phyloP scores from a whole-genome alignment of 495 filamentous ascomycete genomes.

The Penicillium goetzii region DNA sequence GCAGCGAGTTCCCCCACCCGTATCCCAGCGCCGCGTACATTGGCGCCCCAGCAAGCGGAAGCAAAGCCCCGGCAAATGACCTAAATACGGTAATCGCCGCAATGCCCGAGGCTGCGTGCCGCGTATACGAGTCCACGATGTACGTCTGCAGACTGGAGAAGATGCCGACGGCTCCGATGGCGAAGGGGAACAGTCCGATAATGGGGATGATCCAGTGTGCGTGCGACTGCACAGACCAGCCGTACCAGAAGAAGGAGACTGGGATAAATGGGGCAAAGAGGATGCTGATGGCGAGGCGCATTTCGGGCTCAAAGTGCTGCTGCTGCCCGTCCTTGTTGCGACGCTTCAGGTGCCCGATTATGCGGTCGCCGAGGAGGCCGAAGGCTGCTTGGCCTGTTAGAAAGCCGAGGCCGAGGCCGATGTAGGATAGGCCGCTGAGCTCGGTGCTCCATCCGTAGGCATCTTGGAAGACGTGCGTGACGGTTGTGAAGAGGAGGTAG shows the following conservation, averaged over 20 bases:
- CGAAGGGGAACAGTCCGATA: conserved; percentile 41
- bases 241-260: conserved; percentile 69
- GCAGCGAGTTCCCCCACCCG: conserved; percentile 1
- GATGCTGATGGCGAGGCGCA: conserved; percentile 25
- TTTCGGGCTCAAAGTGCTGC: conserved; percentile 32
- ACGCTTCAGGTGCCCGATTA: too few species aligned
- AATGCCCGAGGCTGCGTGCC: conserved; percentile 56
- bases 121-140: conserved; percentile 64
- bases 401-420: too few species aligned
- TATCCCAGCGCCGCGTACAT: background rate
- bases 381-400: too few species aligned
- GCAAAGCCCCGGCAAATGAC: conserved; percentile 1
- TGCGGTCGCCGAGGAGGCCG: too few species aligned
- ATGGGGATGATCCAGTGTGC: conserved; percentile 67
- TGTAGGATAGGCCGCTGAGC: too few species aligned
- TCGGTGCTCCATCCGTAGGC: too few species aligned
- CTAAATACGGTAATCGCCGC: conserved; percentile 39
- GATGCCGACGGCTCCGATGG: conserved; percentile 17
- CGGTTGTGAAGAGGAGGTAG: too few species aligned
- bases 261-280: conserved; percentile 53
- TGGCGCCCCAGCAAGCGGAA: background rate
- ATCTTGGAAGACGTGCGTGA: too few species aligned
- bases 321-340: too few species aligned
- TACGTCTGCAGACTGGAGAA: conserved; percentile 42
- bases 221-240: conserved; percentile 56